These are phyloP conservation scores for Pinus taeda DNA, from an alignment of 75 land plant genomes.

Conservation along the genomic window DNA sequence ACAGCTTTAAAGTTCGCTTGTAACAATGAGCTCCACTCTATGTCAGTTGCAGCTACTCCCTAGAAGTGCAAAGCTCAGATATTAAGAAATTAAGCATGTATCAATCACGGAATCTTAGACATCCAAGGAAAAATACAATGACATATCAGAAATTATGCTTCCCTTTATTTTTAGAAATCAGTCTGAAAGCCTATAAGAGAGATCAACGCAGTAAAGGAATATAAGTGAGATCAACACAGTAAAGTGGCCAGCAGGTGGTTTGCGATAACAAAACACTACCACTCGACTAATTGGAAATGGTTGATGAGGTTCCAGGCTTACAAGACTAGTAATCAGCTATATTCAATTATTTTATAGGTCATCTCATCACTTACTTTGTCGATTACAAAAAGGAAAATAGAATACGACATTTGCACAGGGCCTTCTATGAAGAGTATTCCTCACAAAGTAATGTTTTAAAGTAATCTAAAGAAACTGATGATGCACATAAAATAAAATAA, in stretches of 20 bases:
- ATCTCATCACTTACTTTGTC: too few relatives aligned
- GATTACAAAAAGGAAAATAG: too few relatives aligned
- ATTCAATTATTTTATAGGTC: too few relatives aligned
- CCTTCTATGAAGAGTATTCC: too few relatives aligned
- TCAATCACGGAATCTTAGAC: neutral
- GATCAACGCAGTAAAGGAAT: neutral
- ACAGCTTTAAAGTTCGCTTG: conserved; percentile 78
- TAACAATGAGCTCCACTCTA: conserved; percentile 68
- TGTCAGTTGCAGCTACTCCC: conserved; percentile 71
- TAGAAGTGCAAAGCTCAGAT: conserved; percentile 5
- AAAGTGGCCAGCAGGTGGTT: neutral
- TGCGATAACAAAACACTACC: neutral
- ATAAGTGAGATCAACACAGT: too few relatives aligned
- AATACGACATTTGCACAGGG: too few relatives aligned
- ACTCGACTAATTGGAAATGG: neutral
- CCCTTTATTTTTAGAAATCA: neutral
- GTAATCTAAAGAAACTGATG: too few relatives aligned
- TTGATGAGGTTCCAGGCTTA: too few relatives aligned
- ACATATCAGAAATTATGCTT: neutral
- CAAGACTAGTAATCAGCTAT: too few relatives aligned
- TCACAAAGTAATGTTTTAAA: too few relatives aligned
- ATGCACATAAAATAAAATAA: too few relatives aligned
- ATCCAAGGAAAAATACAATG: neutral
- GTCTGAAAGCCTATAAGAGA: neutral
- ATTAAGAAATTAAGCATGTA: neutral